A percentile compares a stretch with the other conserved stretches of the same genome.
Conservation (phyloP, 768 basidiomycete species). For the Mrakia frigida region DNA sequence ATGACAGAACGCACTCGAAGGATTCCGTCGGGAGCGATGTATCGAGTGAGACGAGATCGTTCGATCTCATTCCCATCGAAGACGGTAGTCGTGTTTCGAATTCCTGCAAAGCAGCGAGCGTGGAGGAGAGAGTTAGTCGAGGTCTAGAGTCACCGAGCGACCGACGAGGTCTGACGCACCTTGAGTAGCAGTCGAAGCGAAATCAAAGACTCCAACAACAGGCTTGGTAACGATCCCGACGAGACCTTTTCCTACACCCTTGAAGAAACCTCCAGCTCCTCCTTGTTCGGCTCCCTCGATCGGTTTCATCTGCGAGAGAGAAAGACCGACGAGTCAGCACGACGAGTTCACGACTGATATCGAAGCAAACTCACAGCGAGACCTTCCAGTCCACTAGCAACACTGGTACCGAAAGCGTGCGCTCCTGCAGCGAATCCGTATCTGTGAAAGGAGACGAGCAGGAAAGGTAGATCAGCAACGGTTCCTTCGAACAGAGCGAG, state of each 20-base stretch:
- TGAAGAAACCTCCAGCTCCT: constrained; percentile 94
- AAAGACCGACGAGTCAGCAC: not conserved
- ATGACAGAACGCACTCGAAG: constrained; percentile 58
- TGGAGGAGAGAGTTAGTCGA: not conserved
- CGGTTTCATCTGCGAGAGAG: constrained; percentile 62
- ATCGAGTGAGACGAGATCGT: constrained; percentile 79
- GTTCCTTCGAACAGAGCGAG: not conserved
- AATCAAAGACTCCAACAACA: constrained; percentile 90
- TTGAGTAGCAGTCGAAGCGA: constrained; percentile 90
- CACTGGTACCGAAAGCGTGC: constrained; percentile 85
- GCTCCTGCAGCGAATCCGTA: constrained; percentile 96
- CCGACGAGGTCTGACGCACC: constrained; percentile 48
- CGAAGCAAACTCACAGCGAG: constrained; percentile 61
- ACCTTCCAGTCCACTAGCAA: constrained; percentile 93
- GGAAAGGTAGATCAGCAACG: too few species aligned
- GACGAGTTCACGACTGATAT: not conserved
- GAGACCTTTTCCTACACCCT: constrained; percentile 88
- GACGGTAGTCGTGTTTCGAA: constrained; percentile 96
- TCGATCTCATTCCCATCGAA: constrained; percentile 89
- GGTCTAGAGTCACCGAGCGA: not conserved
- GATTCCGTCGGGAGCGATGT: constrained; percentile 79
- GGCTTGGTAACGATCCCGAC: constrained; percentile 97
- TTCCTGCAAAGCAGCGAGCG: constrained; percentile 55
- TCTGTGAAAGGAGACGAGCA: constrained; percentile 46
- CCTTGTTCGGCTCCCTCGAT: constrained; percentile 93